Base-by-base conservation (phyloP, 176 grass and related monocot genomes). In the Juncus inflexus region DNA sequence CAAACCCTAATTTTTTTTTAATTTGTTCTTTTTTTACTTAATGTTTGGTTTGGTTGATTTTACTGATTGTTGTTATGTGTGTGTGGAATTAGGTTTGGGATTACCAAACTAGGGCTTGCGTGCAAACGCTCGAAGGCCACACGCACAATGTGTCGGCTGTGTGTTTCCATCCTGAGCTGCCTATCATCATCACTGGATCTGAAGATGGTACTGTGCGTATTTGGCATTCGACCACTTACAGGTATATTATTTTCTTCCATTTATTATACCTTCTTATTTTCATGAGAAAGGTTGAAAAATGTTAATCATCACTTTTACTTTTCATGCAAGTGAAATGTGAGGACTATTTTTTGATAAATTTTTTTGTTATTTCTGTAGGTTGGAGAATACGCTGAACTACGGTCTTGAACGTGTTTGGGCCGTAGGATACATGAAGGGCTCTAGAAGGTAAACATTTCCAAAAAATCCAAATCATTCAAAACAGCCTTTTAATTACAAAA, bases 141-240 rank as follows among this genome's bases (percentile, higher is more conserved):
- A 97, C 88, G 11, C 94, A 97, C 47, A 97, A 97, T 63, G 81
- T 97, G 80, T 91, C 94, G 71, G 94, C 94, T 74, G 94, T 92
- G 42, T 91, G 88, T 78, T 97, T 97, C 63, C 94, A 97, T 76
- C 94, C 94, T 5, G 94, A 97, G 68, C 94, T 97, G 77, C 94
- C 94, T 62, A 97, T 97, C 64, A 97, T 97, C 66, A 76, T 97
- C 83, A 97, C 94, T 60, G 94, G 94, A 63, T 97, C 92, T 2
- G 92, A 97, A 65, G 94, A 97, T 80, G 94, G 94, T 15, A 97
- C 94, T 75, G 77, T 86, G 74, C 85, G 94, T 72, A 86, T 97
- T 74, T 97, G 94, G 94, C 94, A 97, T 84, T 79, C 94, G 1
- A 97, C 94, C 51, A 97, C 94, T 77, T 97, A 97, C 52, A 90